These are phyloP conservation scores for Hordeum pubiflorum DNA, from an alignment of 202 grass and related monocot genomes.

Conservation along the genomic window DNA sequence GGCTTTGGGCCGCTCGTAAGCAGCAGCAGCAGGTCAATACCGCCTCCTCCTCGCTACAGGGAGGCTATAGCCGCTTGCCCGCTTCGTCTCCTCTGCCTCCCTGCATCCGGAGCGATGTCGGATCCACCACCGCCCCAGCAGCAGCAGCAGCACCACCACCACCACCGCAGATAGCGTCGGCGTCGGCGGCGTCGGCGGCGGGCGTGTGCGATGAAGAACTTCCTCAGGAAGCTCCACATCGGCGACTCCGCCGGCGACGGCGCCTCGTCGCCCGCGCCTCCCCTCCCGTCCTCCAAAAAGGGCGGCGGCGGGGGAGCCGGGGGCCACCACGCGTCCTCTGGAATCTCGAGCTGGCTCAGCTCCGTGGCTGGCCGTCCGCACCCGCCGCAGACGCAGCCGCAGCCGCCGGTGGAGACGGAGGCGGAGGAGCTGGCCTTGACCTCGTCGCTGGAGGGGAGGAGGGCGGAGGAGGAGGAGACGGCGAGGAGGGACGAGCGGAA, in stretches of 20 bases:
- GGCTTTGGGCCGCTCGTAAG: slow-evolving; percentile 20
- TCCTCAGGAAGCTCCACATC: slow-evolving; percentile 97
- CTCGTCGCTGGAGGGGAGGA: slow-evolving; percentile 3
- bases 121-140: slow-evolving; percentile 44
- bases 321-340: slow-evolving; percentile 32
- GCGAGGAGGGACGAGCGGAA: slow-evolving; percentile 1
- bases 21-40: slow-evolving; percentile 28
- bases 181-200: background rate
- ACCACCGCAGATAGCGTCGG: background rate
- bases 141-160: background rate
- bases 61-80: background rate
- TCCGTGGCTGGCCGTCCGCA: slow-evolving; percentile 51
- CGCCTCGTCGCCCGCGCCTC: slow-evolving; percentile 26
- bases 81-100: background rate
- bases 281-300: slow-evolving; percentile 23
- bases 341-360: slow-evolving; percentile 74
- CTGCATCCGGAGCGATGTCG: slow-evolving; percentile 27
- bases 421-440: slow-evolving; percentile 16
- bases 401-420: background rate
- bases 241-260: slow-evolving; percentile 40
- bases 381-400: background rate
- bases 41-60: too few species aligned
- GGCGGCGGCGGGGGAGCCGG: slow-evolving; percentile 12
- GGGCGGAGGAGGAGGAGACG: background rate
- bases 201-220: slow-evolving; percentile 64